These are phyloP conservation scores for Hypoxylon rickii DNA, from an alignment of 495 filamentous ascomycete species.

Conservation along the genomic window DNA sequence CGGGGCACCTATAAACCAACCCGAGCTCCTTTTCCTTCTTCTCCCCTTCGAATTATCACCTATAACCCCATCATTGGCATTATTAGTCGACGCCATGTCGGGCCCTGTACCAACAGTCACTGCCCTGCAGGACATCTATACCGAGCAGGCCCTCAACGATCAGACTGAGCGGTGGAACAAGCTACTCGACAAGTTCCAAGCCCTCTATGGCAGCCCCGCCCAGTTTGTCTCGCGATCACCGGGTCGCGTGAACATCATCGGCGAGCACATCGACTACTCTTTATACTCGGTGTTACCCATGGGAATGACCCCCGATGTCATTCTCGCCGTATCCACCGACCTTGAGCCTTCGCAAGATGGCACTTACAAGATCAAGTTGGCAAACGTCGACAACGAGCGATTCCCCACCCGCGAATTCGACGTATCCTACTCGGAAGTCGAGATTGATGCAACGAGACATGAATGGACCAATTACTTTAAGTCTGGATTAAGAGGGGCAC, in stretches of 20 bases:
- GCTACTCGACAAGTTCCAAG: constrained; percentile 72
- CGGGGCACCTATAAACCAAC: constrained; percentile 23
- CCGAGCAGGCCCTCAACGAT: constrained; percentile 57
- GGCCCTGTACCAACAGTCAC: constrained; percentile 62
- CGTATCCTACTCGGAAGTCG: constrained; percentile 69
- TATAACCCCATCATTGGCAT: constrained; percentile 7
- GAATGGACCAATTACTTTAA: constrained; percentile 99
- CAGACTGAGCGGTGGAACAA: constrained; percentile 72
- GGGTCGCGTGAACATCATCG: constrained; percentile 96
- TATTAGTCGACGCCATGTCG: constrained; percentile 49
- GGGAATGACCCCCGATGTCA: constrained; percentile 86
- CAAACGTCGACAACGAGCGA: constrained; percentile 77
- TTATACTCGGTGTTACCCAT: constrained; percentile 95
- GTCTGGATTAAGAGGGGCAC: constrained; percentile 79
- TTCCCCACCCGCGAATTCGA: constrained; percentile 79
- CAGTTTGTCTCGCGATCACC: constrained; percentile 89
- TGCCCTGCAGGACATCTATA: constrained; percentile 70
- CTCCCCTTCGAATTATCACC: not conserved
- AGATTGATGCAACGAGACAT: constrained; percentile 80
- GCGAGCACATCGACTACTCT: constrained; percentile 98
- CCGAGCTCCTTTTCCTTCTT: constrained; percentile 2
- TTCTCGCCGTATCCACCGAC: constrained; percentile 79
- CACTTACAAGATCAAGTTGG: constrained; percentile 58
- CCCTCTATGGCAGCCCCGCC: constrained; percentile 69
- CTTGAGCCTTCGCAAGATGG: constrained; percentile 42